phyloP scores from a whole-genome alignment of 1,284 basidiomycete species.

The Agroathelia rolfsii region DNA sequence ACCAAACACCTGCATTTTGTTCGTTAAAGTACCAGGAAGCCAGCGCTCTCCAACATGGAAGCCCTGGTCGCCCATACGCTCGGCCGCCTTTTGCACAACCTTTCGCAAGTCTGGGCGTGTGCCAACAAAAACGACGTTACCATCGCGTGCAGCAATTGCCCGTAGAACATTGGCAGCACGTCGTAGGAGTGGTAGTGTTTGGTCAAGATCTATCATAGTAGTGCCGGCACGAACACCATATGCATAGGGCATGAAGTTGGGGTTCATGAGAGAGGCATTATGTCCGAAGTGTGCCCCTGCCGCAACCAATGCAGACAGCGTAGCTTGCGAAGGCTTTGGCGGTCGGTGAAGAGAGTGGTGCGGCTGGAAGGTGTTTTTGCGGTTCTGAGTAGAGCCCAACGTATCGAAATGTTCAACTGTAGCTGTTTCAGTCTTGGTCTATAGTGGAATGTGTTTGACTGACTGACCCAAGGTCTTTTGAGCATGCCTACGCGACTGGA shows the following conservation, averaged over 20 bases:
- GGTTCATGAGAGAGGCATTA: constrained; percentile 71
- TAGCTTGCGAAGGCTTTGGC: constrained; percentile 50
- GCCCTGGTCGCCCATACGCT: constrained; percentile 70
- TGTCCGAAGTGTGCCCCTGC: constrained; percentile 94
- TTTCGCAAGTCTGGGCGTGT: constrained; percentile 72
- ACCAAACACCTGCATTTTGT: constrained; percentile 74
- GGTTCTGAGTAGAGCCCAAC: constrained; percentile 73
- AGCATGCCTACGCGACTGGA: constrained; percentile 49
- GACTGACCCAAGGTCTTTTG: constrained; percentile 44
- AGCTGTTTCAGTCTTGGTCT: constrained; percentile 9
- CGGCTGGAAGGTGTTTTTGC: constrained; percentile 64
- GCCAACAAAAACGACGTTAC: constrained; percentile 86
- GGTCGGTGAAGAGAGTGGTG: constrained; percentile 67
- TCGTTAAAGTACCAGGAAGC: constrained; percentile 92
- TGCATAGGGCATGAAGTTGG: constrained; percentile 86
- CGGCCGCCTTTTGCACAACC: constrained; percentile 72
- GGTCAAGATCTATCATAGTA: constrained; percentile 92
- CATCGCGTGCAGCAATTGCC: constrained; percentile 74
- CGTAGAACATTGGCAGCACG: constrained; percentile 85
- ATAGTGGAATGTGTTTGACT: constrained; percentile 9
- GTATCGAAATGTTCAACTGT: constrained; percentile 57
- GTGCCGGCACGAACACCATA: constrained; percentile 89
- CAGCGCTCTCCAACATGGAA: constrained; percentile 84
- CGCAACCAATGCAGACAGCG: constrained; percentile 85
- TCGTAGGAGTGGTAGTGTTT: constrained; percentile 85